Conservation (phyloP, 108 stramenopile genomes). For the Poteriospumella lacustris region DNA sequence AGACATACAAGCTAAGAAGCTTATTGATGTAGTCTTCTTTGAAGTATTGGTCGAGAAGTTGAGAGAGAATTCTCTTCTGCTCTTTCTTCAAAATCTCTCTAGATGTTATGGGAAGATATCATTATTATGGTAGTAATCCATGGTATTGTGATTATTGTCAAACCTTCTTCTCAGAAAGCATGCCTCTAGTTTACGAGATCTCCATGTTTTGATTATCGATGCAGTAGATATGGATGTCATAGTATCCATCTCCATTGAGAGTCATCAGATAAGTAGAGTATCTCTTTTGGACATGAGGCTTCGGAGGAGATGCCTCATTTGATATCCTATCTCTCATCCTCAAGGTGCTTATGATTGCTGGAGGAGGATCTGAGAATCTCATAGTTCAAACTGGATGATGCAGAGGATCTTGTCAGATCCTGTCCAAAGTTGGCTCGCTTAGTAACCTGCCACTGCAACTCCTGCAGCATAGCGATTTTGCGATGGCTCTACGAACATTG, state of each 20-base stretch:
- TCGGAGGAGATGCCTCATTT: not conserved
- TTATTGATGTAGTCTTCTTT: not conserved
- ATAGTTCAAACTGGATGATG: not conserved
- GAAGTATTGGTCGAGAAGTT: not conserved
- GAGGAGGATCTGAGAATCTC: not conserved
- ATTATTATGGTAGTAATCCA: too few species aligned
- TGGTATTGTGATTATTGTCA: too few species aligned
- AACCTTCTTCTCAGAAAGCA: not conserved
- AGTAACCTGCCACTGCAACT: not conserved
- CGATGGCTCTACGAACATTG: not conserved
- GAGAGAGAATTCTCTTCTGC: not conserved
- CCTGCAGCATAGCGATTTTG: not conserved
- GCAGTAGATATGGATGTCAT: not conserved
- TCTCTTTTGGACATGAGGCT: not conserved
- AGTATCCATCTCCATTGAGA: not conserved
- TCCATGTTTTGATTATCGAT: not conserved
- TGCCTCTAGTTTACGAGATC: not conserved
- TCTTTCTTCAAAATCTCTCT: too few species aligned
- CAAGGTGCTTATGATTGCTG: not conserved
- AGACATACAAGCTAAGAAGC: not conserved
- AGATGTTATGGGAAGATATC: too few species aligned
- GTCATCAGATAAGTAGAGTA: not conserved
- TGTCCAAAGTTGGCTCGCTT: not conserved
- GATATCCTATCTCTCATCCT: not conserved
- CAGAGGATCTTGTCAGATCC: not conserved